phyloP scores from a whole-genome alignment of 2,329 filamentous ascomycete genomes.

The Colletotrichum gloeosporioides region DNA sequence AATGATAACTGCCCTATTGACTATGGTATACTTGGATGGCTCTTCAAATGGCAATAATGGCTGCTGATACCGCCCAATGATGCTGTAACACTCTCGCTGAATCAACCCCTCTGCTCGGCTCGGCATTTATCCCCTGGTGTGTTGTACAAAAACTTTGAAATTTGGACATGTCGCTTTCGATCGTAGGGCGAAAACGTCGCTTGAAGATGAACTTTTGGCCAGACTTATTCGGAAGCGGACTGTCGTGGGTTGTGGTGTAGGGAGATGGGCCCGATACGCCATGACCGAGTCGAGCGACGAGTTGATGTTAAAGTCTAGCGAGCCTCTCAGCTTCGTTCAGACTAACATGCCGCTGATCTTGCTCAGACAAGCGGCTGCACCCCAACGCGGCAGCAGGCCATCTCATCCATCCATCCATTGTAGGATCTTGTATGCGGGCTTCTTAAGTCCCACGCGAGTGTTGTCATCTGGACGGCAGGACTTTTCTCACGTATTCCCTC shows the following conservation, averaged over 20 bases:
- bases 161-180: background rate
- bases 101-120: background rate
- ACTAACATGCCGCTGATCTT: background rate
- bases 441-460: background rate
- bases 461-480: constrained; percentile 62
- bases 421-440: background rate
- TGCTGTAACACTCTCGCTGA: background rate
- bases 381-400: background rate
- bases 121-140: background rate
- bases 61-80: background rate
- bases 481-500: constrained; percentile 63
- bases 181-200: background rate
- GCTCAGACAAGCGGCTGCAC: background rate
- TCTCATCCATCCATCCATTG: background rate
- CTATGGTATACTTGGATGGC: background rate
- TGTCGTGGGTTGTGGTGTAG: background rate
- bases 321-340: background rate
- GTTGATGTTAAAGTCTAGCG: background rate
- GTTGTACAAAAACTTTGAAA: background rate
- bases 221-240: background rate
- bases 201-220: background rate
- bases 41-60: background rate
- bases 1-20: background rate
- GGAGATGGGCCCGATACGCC: background rate
- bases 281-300: background rate